These are phyloP conservation scores for Trichoderma brevicompactum DNA, from an alignment of 2,329 filamentous ascomycete genomes.

Conservation along the genomic window DNA sequence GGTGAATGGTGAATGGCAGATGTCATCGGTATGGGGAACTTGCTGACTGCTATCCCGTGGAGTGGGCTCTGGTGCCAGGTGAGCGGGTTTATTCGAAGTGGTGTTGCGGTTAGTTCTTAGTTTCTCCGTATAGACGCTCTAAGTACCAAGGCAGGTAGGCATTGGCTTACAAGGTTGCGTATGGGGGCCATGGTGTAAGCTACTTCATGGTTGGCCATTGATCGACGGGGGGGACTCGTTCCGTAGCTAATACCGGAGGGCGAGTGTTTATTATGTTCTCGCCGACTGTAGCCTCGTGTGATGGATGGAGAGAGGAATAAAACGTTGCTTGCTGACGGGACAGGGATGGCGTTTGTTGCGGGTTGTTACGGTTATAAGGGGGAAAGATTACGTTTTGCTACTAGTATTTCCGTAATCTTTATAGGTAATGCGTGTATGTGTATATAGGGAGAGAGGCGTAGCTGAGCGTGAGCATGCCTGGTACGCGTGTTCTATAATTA, in stretches of 20 bases:
- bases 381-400: neutral
- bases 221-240: too few species aligned
- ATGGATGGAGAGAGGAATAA: too few species aligned
- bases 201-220: too few species aligned
- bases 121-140: neutral
- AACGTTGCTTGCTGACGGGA: neutral
- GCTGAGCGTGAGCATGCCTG: neutral
- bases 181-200: too few species aligned
- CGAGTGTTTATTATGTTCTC: too few species aligned
- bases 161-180: too few species aligned
- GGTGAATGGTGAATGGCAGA: neutral
- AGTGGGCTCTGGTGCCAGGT: neutral
- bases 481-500: neutral
- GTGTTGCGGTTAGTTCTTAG: conserved; percentile 2
- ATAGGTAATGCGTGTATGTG: neutral
- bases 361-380: neutral
- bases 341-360: neutral
- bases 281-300: neutral
- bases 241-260: too few species aligned
- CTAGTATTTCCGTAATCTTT: neutral
- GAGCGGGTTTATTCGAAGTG: neutral
- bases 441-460: too few species aligned
- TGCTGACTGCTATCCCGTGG: neutral
- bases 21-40: conserved; percentile 6
- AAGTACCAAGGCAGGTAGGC: too few species aligned